Conservation (phyloP, 176 grass and related monocot genomes). For the Leersia perrieri region DNA sequence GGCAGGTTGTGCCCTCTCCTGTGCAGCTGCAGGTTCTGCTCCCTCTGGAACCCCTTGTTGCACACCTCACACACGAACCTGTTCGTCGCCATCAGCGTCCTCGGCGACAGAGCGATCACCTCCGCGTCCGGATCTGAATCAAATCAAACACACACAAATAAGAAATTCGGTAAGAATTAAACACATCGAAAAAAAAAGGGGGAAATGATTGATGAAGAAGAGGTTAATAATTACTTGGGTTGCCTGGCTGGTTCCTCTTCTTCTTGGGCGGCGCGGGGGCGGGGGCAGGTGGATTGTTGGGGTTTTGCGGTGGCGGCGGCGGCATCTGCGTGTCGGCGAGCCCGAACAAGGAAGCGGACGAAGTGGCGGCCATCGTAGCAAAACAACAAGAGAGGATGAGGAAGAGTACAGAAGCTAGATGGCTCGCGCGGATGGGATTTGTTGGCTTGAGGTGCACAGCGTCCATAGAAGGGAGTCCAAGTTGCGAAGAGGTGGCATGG, state of each 20-base stretch:
- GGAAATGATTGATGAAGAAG: slow-evolving; percentile 12
- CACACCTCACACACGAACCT: slow-evolving; percentile 98
- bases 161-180: no score
- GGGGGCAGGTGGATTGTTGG: background rate
- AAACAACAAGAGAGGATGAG: slow-evolving; percentile 33
- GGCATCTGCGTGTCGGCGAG: slow-evolving; percentile 56
- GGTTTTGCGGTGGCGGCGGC: slow-evolving; percentile 33
- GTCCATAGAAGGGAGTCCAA: slow-evolving; percentile 18
- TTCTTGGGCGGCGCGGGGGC: slow-evolving; percentile 66
- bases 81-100: slow-evolving; percentile 84
- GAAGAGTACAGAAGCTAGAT: no score
- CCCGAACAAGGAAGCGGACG: slow-evolving; percentile 71
- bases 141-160: no score
- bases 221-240: slow-evolving; percentile 96
- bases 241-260: slow-evolving; percentile 89
- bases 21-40: slow-evolving; percentile 99
- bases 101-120: slow-evolving; percentile 92
- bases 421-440: no score
- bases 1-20: slow-evolving; percentile 96
- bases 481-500: slow-evolving; percentile 39
- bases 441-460: slow-evolving; percentile 32
- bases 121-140: slow-evolving; percentile 84
- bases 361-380: slow-evolving; percentile 57
- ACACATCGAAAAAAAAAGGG: background rate
- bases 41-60: slow-evolving; percentile 94